Percentiles rank a stretch among this genome's conserved stretches.
phyloP scores from a whole-genome alignment of 805 yeast species.

The Priceomyces haplophilus region DNA sequence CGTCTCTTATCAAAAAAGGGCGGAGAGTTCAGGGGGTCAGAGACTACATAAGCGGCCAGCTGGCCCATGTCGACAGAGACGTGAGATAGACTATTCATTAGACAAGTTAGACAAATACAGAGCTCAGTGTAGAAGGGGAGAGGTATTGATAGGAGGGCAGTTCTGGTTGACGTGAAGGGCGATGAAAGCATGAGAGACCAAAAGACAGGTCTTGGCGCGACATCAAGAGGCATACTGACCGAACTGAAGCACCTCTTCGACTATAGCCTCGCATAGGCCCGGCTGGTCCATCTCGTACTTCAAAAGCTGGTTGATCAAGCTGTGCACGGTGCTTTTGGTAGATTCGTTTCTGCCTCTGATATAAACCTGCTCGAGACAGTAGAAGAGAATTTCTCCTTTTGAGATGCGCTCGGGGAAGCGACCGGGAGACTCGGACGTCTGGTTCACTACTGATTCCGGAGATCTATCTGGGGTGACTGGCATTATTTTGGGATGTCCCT shows the following conservation, averaged over 20 bases:
- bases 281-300: constrained; percentile 52
- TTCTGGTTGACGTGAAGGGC: too few species aligned
- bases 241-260: constrained; percentile 50
- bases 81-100: too few species aligned
- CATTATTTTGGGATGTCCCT: background rate
- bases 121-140: too few species aligned
- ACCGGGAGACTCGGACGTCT: background rate
- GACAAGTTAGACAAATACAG: too few species aligned
- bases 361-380: constrained; percentile 46
- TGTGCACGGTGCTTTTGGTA: constrained; percentile 46
- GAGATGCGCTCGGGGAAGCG: constrained; percentile 5
- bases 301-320: constrained; percentile 39
- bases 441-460: background rate
- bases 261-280: constrained; percentile 63
- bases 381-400: constrained; percentile 38
- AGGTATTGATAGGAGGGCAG: too few species aligned
- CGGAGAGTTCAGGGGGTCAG: too few species aligned
- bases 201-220: too few species aligned
- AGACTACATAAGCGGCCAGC: too few species aligned
- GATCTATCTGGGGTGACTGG: background rate
- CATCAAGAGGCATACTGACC: background rate
- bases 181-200: too few species aligned
- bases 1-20: too few species aligned
- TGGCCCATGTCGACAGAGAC: too few species aligned
- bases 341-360: constrained; percentile 30